Base-by-base conservation (phyloP, 768 basidiomycete species). In the Rhodotorula kratochvilovae region DNA sequence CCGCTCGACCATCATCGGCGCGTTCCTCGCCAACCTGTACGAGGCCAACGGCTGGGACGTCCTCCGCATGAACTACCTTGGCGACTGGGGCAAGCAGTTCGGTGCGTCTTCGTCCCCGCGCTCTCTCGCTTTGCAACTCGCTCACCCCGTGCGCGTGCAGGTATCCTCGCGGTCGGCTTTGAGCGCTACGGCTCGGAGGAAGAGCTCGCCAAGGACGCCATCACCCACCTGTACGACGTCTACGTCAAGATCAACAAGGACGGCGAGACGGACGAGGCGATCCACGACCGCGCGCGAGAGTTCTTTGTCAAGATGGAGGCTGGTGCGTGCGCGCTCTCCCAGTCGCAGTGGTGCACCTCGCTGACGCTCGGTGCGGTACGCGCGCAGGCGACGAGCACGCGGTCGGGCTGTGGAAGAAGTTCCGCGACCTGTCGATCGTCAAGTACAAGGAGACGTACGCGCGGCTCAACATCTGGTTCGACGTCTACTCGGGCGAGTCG, bases 21-120 rank as follows among this genome's bases (percentile, higher is more conserved):
- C 91, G 0, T 96, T 96, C 83, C 81, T 97, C 68, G 84, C 86
- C 17, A 97, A 97, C 81, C 77, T 97, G 53, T 95, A 98, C 84
- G 89, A 88, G 78, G 85, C 91, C 13, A 91, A 89, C 77, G 94
- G 95, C 25, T 98, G 92, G 93, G 86, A 92, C 13, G 92, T 94
- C n/a, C 81, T 86, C 48, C 85, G 89, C 3, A 83, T 97, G 81
- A 99, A 99, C 80, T 99, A 99, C 80, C 85, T 97, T 25, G 95
- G 95, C 4, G 95, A 97, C 79, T 98, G 94, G 95, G 95, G 95
- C 33, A 97, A 93, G 53, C 95, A 97, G 85, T 93, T 92, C 50
- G 79, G 84, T 77, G 59, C 65, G 76, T 71, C 8, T 29, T 27
- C 27, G 16, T 23, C 42, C 16, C 29, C 36, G n/a, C n/a, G n/a